A percentile compares a stretch with the other conserved stretches of the same genome.
Evolutionary conservation across 2,329 filamentous ascomycete species (phyloP).

Genomic region (Paecilomyces dactylethromorphus): DNA sequence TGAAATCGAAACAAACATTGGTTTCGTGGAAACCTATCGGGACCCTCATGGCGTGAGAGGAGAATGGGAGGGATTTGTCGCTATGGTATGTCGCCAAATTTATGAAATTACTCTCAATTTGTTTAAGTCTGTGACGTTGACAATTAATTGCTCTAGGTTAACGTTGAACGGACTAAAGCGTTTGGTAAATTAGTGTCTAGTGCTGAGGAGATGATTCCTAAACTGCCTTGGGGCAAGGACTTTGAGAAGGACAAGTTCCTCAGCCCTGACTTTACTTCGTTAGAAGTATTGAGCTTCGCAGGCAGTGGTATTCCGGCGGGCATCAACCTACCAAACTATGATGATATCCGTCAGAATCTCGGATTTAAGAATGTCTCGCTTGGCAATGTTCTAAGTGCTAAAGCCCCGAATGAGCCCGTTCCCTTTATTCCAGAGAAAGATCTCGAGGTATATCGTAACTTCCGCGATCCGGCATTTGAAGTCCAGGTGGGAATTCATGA

Average conservation of each 20-base stretch:
- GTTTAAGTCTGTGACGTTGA: conserved; percentile 3
- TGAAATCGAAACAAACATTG: conserved; percentile 71
- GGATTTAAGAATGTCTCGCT: conserved; percentile 72
- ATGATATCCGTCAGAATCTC: conserved; percentile 54
- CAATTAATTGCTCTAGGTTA: conserved; percentile 49
- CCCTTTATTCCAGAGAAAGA: conserved; percentile 81
- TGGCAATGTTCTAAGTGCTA: conserved; percentile 86
- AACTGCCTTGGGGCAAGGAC: conserved; percentile 77
- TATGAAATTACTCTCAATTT: neutral
- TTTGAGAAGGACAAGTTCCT: conserved; percentile 97
- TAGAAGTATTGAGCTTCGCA: conserved; percentile 82
- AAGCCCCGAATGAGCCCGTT: conserved; percentile 84
- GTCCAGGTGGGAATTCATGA: conserved; percentile 95
- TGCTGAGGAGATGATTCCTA: conserved; percentile 76
- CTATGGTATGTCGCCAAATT: conserved; percentile 37
- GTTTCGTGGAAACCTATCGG: conserved; percentile 80
- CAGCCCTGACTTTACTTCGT: conserved; percentile 89
- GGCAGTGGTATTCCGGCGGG: conserved; percentile 57
- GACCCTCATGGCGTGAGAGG: conserved; percentile 75
- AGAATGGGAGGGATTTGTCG: conserved; percentile 81
- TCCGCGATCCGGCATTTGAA: conserved; percentile 83
- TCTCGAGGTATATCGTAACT: conserved; percentile 69
- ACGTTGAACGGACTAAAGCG: conserved; percentile 80
- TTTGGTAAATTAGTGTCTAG: conserved; percentile 79
- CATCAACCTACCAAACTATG: conserved; percentile 53